phyloP scores from a whole-genome alignment of 164 flowering plant species.

The Malania oleifera region DNA sequence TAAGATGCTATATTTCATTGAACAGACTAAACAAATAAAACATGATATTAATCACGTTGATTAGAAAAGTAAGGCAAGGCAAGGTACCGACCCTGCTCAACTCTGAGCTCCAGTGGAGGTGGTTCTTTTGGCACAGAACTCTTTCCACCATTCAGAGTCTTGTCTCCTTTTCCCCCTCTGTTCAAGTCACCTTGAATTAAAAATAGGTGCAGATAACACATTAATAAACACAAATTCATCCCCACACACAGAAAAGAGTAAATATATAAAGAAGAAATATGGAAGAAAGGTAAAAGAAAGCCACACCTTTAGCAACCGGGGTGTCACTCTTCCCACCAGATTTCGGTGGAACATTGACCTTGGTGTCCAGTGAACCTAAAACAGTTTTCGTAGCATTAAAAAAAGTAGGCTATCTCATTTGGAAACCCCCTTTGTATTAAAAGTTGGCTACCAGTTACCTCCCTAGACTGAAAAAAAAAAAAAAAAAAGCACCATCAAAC shows the following conservation, averaged over 20 bases:
- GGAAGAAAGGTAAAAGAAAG: background rate
- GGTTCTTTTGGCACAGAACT: constrained; percentile 29
- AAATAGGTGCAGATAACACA: constrained; percentile 4
- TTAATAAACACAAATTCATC: background rate
- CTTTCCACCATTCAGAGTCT: constrained; percentile 32
- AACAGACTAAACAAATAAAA: no score
- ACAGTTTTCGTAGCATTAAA: no score
- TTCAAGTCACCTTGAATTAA: constrained; percentile 24
- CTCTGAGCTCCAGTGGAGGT: constrained; percentile 31
- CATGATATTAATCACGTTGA: no score
- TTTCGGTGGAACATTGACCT: constrained; percentile 20
- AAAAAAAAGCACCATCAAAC: background rate
- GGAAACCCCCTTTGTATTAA: no score
- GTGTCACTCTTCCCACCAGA: constrained; percentile 33
- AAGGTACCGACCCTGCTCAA: constrained; percentile 46
- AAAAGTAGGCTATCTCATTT: no score
- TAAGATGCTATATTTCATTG: no score
- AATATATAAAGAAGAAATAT: background rate
- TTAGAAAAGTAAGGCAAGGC: background rate
- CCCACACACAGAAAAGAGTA: background rate
- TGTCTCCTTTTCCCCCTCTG: constrained; percentile 53
- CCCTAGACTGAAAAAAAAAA: no score
- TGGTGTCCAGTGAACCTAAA: constrained; percentile 21
- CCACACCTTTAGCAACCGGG: constrained; percentile 32
- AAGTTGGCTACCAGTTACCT: no score